Evolutionary conservation across 257 asterid genomes (phyloP), one percentile per base, ranked within the genome.

Genomic region (Gynochthodes officinalis): DNA sequence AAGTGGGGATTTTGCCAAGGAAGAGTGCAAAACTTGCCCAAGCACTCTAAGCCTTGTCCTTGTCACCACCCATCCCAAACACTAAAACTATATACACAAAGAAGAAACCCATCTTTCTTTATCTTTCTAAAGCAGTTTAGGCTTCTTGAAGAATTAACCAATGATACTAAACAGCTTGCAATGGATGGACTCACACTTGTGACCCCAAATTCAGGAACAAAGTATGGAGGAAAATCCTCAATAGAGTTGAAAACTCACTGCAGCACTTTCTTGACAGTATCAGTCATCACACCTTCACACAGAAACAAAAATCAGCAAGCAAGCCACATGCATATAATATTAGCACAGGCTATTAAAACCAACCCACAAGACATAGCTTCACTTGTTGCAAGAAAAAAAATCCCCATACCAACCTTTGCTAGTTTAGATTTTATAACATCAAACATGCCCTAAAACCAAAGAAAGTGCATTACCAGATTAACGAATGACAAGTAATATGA

Each of bases 341-440:
- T 33, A 15, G 15, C 61, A 73, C 6, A 27, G 42, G 32, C n/a
- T 18, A 39, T n/a, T 9, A 10, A 13, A 16, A 2, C 13, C 53
- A 12, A 32, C n/a, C 21, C 9, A 32, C 46, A 33, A 53, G 33
- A 13, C 72, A 59, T 82, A 88, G 96, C 96, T 90, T 88, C 77
- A 90, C 84, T 73, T 88, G 97, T 80, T 93, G 91, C 85, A 87
- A n/a, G n/a, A 76, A 48, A 90, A 88, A 80, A 78, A 87, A 72
- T 90, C 96, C 27, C 93, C 96, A 62, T 84, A 87, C 13, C 80
- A 82, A n/a, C n/a, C 78, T 90, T 87, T 21, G 88, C 76, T 25
- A 91, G 82, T 76, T 85, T 90, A 49, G 89, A 78, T 73, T 88
- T 91, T 33, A 76, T 81, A 11, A 88, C 96, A 39, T 86, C 83